Evolutionary conservation across 192 early-diverging fungal species (phyloP).

Genomic region (Coemansia sp.): DNA sequence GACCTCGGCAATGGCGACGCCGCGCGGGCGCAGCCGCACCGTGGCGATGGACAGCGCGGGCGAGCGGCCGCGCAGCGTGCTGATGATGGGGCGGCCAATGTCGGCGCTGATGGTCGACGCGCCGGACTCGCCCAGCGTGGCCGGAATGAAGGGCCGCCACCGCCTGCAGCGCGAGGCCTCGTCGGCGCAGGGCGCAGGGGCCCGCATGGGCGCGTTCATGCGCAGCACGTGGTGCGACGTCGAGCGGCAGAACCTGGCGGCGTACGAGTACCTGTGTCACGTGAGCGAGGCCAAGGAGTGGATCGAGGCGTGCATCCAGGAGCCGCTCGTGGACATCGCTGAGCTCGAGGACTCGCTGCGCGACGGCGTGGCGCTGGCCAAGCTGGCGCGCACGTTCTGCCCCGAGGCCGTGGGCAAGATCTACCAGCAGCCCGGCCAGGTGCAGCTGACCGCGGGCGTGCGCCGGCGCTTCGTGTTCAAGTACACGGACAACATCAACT

Average conservation of each 20-base stretch:
- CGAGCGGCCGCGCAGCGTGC: conserved; percentile 13
- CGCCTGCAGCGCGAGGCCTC: conserved; percentile 47
- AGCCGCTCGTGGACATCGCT: conserved; percentile 75
- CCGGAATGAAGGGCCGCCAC: conserved; percentile 47
- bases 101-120: conserved; percentile 41
- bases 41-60: conserved; percentile 19
- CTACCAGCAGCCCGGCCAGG: conserved; percentile 52
- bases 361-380: conserved; percentile 90
- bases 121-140: conserved; percentile 54
- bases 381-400: conserved; percentile 80
- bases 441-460: conserved; percentile 28
- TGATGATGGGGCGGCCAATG: conserved; percentile 26
- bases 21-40: conserved; percentile 45
- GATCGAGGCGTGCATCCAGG: conserved; percentile 91
- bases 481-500: conserved; percentile 99
- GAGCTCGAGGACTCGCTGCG: conserved; percentile 86
- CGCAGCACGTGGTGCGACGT: conserved; percentile 79
- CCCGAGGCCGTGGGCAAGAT: conserved; percentile 84
- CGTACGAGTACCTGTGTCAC: conserved; percentile 99
- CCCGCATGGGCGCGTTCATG: conserved; percentile 6
- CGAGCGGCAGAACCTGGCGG: conserved; percentile 82
- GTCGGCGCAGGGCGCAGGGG: not conserved
- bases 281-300: conserved; percentile 99
- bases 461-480: conserved; percentile 78
- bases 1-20: conserved; percentile 7